Evolutionary conservation across 345 rosid species (phyloP).

Genomic region (Conringia planisiliqua): DNA sequence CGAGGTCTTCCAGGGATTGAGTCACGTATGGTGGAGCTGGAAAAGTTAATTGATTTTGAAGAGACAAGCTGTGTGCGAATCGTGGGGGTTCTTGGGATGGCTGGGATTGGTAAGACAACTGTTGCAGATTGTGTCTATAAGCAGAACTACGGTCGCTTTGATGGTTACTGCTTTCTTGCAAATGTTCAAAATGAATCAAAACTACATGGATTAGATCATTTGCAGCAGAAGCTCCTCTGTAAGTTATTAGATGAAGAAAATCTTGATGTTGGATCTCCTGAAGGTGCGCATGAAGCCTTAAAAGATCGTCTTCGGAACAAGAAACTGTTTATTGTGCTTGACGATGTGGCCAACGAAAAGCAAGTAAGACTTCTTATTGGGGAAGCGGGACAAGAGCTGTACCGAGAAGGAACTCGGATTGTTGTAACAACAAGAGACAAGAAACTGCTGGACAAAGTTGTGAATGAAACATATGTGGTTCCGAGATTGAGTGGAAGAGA

Average conservation of each 20-base stretch:
- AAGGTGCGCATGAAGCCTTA: neutral
- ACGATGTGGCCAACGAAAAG: neutral
- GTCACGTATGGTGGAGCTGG: neutral
- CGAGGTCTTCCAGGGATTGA: conserved; percentile 17
- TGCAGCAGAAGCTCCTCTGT: neutral
- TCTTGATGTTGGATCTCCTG: conserved; percentile 1
- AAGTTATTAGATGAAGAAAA: neutral
- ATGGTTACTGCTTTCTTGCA: conserved; percentile 3
- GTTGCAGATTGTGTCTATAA: neutral
- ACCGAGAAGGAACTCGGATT: conserved; percentile 27
- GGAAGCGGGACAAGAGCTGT: neutral
- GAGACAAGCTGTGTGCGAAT: neutral
- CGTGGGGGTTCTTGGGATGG: conserved; percentile 33
- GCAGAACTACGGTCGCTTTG: neutral
- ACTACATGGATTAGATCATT: neutral
- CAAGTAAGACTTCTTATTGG: conserved; percentile 26
- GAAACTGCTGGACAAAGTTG: conserved; percentile 18
- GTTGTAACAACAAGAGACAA: conserved; percentile 30
- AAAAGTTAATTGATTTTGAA: neutral
- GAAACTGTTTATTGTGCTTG: neutral
- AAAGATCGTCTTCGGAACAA: neutral
- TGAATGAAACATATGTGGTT: conserved; percentile 9
- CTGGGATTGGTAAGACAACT: conserved; percentile 29
- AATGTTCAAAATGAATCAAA: neutral
- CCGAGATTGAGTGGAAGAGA: conserved; percentile 10